These are phyloP conservation scores for Amanita jacksonii DNA, from an alignment of 768 basidiomycete species.

Conservation along the genomic window DNA sequence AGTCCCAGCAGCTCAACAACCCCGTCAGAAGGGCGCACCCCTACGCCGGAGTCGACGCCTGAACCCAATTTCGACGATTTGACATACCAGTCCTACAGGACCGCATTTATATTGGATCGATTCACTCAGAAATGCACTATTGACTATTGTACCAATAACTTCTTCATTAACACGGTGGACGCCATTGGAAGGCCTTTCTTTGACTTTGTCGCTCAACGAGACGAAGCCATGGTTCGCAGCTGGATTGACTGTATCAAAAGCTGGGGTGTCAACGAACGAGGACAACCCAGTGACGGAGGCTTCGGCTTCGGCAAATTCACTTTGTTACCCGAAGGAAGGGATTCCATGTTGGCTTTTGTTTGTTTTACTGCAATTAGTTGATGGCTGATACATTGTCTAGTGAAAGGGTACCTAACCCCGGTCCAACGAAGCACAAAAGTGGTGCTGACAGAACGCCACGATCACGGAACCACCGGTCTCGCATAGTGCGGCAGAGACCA, in stretches of 20 bases:
- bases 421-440: constrained; percentile 12
- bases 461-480: constrained; percentile 1
- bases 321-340: constrained; percentile 46
- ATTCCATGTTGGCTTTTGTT: constrained; percentile 40
- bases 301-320: constrained; percentile 74
- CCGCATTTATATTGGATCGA: constrained; percentile 74
- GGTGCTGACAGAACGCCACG: constrained; percentile 10
- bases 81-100: constrained; percentile 61
- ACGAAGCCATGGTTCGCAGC: constrained; percentile 55
- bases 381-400: constrained; percentile 12
- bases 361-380: background rate
- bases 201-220: constrained; percentile 59
- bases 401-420: constrained; percentile 25
- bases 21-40: constrained; percentile 12
- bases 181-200: constrained; percentile 62
- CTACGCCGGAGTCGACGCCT: constrained; percentile 15
- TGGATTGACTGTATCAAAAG: constrained; percentile 76
- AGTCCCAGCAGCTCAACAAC: constrained; percentile 8
- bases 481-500: background rate
- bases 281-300: constrained; percentile 76
- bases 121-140: constrained; percentile 60
- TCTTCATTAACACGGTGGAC: constrained; percentile 47
- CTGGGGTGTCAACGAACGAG: constrained; percentile 80
- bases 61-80: constrained; percentile 50
- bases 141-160: constrained; percentile 66